Percentiles rank a stretch among this genome's conserved stretches.
phyloP scores from a whole-genome alignment of 2,329 filamentous ascomycete species.

The Apiospora saccharicola region DNA sequence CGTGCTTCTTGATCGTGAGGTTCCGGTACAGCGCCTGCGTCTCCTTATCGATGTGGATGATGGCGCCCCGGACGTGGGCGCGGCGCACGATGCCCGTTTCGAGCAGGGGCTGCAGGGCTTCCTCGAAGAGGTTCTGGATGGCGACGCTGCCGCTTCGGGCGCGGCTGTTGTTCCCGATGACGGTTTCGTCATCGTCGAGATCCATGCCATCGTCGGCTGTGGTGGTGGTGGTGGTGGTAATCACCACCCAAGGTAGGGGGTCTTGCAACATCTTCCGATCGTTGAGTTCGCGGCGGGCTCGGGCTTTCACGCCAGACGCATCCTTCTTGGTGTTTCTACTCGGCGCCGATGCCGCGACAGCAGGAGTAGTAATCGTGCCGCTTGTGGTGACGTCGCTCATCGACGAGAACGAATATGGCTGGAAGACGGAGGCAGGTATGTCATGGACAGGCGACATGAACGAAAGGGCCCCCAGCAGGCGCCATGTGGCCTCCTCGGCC shows the following conservation, averaged over 20 bases:
- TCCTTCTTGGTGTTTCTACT: background rate
- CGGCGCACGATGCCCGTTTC: constrained; percentile 9
- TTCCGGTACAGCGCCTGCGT: background rate
- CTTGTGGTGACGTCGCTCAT: background rate
- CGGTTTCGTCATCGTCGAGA: background rate
- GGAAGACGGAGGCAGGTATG: background rate
- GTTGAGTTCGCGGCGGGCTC: background rate
- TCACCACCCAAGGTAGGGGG: background rate
- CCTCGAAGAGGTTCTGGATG: background rate
- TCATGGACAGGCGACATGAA: background rate
- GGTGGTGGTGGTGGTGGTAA: background rate
- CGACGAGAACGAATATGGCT: background rate
- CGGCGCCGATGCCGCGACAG: background rate
- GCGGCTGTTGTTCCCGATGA: background rate
- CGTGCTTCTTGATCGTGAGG: background rate
- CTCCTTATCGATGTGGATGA: background rate
- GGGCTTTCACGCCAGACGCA: background rate
- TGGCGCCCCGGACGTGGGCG: background rate
- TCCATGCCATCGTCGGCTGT: too few species aligned
- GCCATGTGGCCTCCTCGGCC: constrained; percentile 7
- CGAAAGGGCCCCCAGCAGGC: background rate
- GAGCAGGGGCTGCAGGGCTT: constrained; percentile 2
- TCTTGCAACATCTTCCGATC: background rate
- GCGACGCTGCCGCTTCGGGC: background rate
- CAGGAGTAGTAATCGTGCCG: background rate